Conservation (phyloP, 2,329 filamentous ascomycete species). For the Dothidotthia symphoricarpi region DNA sequence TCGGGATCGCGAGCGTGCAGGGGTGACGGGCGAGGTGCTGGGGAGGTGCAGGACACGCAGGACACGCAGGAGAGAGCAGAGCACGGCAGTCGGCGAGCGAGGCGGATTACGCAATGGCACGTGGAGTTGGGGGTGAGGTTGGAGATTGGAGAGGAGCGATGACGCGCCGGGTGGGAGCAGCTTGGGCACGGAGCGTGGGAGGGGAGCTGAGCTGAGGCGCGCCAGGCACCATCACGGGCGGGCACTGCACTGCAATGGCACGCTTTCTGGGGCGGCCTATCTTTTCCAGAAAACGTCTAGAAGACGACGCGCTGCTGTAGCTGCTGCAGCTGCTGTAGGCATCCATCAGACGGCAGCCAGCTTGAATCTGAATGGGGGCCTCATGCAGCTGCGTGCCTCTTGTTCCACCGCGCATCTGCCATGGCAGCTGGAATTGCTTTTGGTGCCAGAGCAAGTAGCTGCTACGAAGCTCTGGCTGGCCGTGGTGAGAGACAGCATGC, state of each 20-base stretch:
- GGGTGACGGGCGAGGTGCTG: conserved; percentile 35
- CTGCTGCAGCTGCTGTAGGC: conserved; percentile 12
- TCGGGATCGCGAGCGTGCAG: conserved; percentile 37
- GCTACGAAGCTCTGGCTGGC: no score
- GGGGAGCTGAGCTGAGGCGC: conserved; percentile 15
- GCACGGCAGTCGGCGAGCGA: background rate
- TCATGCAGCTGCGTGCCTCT: no score
- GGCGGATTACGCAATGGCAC: conserved; percentile 1
- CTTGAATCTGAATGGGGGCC: no score
- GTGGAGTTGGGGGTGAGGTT: conserved; percentile 9
- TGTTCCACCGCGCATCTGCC: no score
- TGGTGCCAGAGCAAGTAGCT: conserved; percentile 5
- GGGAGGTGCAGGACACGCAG: conserved; percentile 30
- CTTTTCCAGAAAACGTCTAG: conserved; percentile 35
- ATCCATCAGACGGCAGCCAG: conserved; percentile 13
- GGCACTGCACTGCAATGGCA: no score
- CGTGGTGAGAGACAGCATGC: conserved; percentile 1
- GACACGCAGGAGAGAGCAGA: conserved; percentile 13
- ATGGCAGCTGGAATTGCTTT: background rate
- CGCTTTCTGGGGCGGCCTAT: conserved; percentile 16
- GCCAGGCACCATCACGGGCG: conserved; percentile 15
- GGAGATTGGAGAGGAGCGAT: conserved; percentile 14
- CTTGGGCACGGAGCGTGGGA: conserved; percentile 14
- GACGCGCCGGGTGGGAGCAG: conserved; percentile 13
- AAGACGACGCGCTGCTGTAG: conserved; percentile 12